Evolutionary conservation across 2,329 filamentous ascomycete species (phyloP).

Genomic region (Huntiella decipiens): DNA sequence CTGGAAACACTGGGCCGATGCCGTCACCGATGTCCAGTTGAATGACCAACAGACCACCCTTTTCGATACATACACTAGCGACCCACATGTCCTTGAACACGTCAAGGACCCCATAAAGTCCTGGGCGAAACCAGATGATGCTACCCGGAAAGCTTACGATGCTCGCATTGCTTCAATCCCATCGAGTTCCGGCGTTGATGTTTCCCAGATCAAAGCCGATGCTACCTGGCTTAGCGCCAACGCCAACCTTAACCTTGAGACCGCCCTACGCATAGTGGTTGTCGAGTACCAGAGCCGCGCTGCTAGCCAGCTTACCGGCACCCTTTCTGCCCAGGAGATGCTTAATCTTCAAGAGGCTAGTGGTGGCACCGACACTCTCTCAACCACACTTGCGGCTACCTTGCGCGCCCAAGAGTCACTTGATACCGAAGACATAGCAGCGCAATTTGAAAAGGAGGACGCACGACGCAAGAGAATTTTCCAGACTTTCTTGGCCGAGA

Average conservation of each 20-base stretch:
- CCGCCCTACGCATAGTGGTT: conserved; percentile 60
- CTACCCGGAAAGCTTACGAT: conserved; percentile 55
- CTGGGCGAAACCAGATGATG: conserved; percentile 42
- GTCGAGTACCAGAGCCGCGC: conserved; percentile 70
- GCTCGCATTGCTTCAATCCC: conserved; percentile 77
- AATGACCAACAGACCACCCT: conserved; percentile 32
- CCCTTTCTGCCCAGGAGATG: conserved; percentile 60
- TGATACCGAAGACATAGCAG: conserved; percentile 35
- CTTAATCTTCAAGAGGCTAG: conserved; percentile 58
- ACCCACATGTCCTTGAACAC: conserved; percentile 47
- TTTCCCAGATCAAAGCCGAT: conserved; percentile 69
- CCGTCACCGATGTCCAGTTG: conserved; percentile 36
- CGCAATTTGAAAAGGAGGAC: conserved; percentile 42
- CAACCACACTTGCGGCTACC: conserved; percentile 36
- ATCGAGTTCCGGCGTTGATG: conserved; percentile 49
- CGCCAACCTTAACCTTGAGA: conserved; percentile 59
- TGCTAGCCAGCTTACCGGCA: conserved; percentile 49
- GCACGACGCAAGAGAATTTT: conserved; percentile 49
- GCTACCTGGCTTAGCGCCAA: conserved; percentile 69
- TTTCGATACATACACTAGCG: conserved; percentile 50
- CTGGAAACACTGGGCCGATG: conserved; percentile 40
- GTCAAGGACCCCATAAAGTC: conserved; percentile 50
- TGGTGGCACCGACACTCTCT: conserved; percentile 40
- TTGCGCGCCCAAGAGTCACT: conserved; percentile 26
- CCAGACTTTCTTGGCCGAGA: conserved; percentile 51